Conservation (phyloP, 2,329 filamentous ascomycete species). For the Aquanectria penicillioides region DNA sequence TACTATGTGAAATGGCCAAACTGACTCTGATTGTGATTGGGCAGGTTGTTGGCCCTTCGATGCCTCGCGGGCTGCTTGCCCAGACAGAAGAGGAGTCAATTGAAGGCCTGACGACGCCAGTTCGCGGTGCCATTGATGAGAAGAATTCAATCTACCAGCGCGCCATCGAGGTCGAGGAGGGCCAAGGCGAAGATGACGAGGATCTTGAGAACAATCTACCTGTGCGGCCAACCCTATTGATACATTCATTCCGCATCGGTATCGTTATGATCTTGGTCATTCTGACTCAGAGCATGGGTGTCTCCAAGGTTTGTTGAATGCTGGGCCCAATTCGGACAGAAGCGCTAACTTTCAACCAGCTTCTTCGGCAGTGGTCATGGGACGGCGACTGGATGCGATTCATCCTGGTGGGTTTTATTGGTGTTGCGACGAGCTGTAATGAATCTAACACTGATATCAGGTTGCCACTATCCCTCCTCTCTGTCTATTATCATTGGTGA, state of each 20-base stretch:
- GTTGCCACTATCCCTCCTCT: slow-evolving; percentile 32
- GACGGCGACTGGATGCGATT: slow-evolving; percentile 34
- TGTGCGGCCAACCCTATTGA: slow-evolving; percentile 30
- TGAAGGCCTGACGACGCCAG: slow-evolving; percentile 25
- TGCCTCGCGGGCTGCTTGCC: slow-evolving; percentile 34
- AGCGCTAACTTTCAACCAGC: neutral
- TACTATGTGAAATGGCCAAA: too few species aligned
- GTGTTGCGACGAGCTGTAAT: neutral
- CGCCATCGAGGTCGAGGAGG: slow-evolving; percentile 40
- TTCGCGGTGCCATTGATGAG: slow-evolving; percentile 41
- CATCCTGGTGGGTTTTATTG: slow-evolving; percentile 13
- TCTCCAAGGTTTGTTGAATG: slow-evolving; percentile 33
- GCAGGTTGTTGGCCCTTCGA: slow-evolving; percentile 37
- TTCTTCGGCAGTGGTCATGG: slow-evolving; percentile 35
- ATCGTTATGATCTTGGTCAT: slow-evolving; percentile 41
- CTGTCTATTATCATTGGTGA: slow-evolving; percentile 29
- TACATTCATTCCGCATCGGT: slow-evolving; percentile 39
- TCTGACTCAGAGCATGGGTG: slow-evolving; percentile 38
- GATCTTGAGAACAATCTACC: slow-evolving; percentile 35
- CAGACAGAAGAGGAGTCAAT: slow-evolving; percentile 37
- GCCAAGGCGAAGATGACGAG: slow-evolving; percentile 31
- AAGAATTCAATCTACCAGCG: slow-evolving; percentile 37
- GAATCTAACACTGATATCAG: neutral
- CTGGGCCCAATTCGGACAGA: fast-evolving
- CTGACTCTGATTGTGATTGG: slow-evolving; percentile 10